A percentile compares a stretch with the other conserved stretches of the same genome.
Conservation (phyloP, 2,329 filamentous ascomycete genomes). For the Xylariaceae sp. region DNA sequence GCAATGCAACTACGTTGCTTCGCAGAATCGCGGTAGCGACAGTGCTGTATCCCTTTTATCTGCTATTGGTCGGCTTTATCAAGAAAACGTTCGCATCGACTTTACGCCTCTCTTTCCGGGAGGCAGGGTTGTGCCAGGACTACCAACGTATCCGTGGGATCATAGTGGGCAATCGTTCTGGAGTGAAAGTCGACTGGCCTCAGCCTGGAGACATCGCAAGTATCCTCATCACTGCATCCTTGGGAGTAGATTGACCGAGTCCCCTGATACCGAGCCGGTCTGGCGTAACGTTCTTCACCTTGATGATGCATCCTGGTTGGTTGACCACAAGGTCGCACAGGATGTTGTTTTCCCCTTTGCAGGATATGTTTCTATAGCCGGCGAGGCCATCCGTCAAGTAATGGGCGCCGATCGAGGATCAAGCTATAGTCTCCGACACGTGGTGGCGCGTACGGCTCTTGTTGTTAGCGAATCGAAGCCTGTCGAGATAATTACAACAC, state of each 20-base stretch:
- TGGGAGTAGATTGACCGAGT: constrained; percentile 26
- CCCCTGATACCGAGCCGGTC: constrained; percentile 26
- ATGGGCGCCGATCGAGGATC: constrained; percentile 12
- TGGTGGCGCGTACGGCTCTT: constrained; percentile 37
- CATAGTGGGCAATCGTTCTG: constrained; percentile 28
- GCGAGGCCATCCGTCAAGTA: constrained; percentile 32
- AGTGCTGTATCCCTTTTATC: constrained; percentile 18
- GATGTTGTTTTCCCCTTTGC: constrained; percentile 35
- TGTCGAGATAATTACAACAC: constrained; percentile 38
- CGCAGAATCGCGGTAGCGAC: constrained; percentile 19
- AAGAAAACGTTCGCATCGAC: constrained; percentile 20
- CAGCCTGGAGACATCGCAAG: constrained; percentile 19
- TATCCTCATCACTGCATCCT: constrained; percentile 30
- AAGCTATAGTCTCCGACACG: constrained; percentile 34
- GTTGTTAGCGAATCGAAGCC: constrained; percentile 34
- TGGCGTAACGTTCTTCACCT: constrained; percentile 32
- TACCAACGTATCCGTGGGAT: constrained; percentile 26
- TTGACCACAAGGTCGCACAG: constrained; percentile 33
- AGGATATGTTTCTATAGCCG: constrained; percentile 34
- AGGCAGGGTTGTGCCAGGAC: constrained; percentile 20
- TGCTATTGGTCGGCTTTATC: constrained; percentile 25
- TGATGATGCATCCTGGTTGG: constrained; percentile 33
- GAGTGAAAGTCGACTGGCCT: constrained; percentile 30
- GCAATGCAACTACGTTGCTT: constrained; percentile 25
- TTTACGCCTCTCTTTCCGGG: constrained; percentile 17